Evolutionary conservation across 2,329 filamentous ascomycete species (phyloP), one percentile per base, ranked within the genome.

Genomic region (Aureobasidium mangrovei): DNA sequence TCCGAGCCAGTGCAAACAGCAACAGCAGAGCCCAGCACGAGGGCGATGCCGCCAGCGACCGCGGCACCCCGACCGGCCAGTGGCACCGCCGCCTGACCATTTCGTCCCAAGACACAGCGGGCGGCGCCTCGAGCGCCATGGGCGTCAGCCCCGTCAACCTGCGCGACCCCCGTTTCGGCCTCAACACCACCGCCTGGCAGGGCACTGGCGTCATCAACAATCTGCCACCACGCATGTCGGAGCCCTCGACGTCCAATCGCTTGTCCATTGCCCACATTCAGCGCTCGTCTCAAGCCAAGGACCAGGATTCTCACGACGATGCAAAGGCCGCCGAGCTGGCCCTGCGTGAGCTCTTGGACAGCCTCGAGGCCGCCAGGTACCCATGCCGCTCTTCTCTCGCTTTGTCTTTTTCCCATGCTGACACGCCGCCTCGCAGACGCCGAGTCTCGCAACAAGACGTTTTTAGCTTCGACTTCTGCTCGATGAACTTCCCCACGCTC

Each of bases 401-500:
- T 29, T 18, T 55, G 18, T 55, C n/a, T 12, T 24, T 26, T 33
- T 18, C 18, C 39, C 10, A 47, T 47, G 36, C 56, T 51, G 32
- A 48, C 42, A 43, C 29, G 29, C 31, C 29, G 9, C 10, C 36
- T 35, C 31, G n/a, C 18, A 49, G 41, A 48, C 54, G 51, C 59
- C 79, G 75, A 56, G 70, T 71, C 28, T 41, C 52, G 5, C 69
- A 24, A 67, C 51, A 52, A 28, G 44, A 73, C 18, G 76, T 81
- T 3, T 84, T 83, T 67, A 86, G 91, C 60, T 94, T 95, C 70
- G 88, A 96, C 60, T 86, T 91, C 33, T 81, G 91, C 57, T 78
- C 86, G 4, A 82, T 95, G 66, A 89, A 89, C 57, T 96, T 95
- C 63, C 89, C 91, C 5, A 84, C 86, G 5, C 78, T 97, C 39